Percentiles rank a stretch among this genome's conserved stretches.
Evolutionary conservation across 2,329 filamentous ascomycete species (phyloP).

Genomic region (Fusarium sp.): DNA sequence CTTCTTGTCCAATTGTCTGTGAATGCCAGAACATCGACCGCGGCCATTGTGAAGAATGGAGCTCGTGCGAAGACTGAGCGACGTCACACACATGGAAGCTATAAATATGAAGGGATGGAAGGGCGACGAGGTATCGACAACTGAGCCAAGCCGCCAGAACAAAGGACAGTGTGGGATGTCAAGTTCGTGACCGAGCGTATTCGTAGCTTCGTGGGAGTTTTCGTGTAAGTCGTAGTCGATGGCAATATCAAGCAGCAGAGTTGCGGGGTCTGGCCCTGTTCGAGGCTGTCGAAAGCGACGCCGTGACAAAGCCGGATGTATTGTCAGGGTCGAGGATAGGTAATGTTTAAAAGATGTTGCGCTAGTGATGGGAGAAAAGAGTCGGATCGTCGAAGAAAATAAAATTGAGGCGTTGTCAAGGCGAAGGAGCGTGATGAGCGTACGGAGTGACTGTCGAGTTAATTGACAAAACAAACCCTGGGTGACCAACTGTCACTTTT

Average conservation of each 20-base stretch:
- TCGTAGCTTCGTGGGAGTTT: conserved; percentile 1
- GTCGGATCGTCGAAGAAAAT: conserved; percentile 7
- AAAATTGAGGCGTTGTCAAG: conserved; percentile 19
- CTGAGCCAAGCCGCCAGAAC: conserved; percentile 16
- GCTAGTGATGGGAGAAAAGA: background rate
- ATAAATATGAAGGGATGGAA: conserved; percentile 27
- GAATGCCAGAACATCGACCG: conserved; percentile 58
- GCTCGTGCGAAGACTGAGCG: conserved; percentile 53
- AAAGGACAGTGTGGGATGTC: conserved; percentile 7
- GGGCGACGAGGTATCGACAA: conserved; percentile 17
- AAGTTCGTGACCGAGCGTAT: conserved; percentile 9
- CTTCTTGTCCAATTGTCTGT: conserved; percentile 55
- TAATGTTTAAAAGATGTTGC: background rate
- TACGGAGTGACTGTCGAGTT: conserved; percentile 18
- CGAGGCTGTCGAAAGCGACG: conserved; percentile 29
- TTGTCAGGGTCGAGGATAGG: background rate
- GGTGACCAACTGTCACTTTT: conserved; percentile 30
- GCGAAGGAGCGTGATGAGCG: conserved; percentile 18
- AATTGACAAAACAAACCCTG: conserved; percentile 28
- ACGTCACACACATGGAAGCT: conserved; percentile 65
- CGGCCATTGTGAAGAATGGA: conserved; percentile 64
- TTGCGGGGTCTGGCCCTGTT: conserved; percentile 1
- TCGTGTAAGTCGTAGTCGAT: conserved; percentile 31
- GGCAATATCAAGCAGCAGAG: conserved; percentile 19
- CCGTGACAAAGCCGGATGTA: conserved; percentile 12